Base-by-base conservation (phyloP, 768 basidiomycete species). In the Gelatoporia subvermispora region DNA sequence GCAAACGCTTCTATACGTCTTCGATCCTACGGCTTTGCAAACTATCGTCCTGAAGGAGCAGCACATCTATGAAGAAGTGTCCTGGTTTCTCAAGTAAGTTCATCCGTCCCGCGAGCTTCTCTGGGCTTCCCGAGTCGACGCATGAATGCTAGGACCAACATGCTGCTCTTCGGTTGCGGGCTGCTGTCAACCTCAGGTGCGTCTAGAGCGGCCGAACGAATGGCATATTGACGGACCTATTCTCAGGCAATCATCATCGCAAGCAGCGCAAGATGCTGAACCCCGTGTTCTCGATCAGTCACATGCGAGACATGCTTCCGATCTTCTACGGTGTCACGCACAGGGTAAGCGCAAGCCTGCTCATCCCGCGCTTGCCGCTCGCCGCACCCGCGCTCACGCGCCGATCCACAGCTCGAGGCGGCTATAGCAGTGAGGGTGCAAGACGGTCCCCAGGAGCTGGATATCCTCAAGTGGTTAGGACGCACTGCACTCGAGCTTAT, bases 91-190 rank as follows among this genome's bases (percentile, higher is more conserved):
- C 4, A 24, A 22, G 56, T 55, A 47, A 15, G 53, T 25, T 3
- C 50, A n/a, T n/a, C 51, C 22, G 15, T 47, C 18, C 1, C n/a
- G n/a, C n/a, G n/a, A n/a, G n/a, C 31, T 8, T 13, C 4, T 25
- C 40, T 28, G 21, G 44, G 13, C 46, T 13, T 23, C 42, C 20
- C n/a, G n/a, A n/a, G n/a, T n/a, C n/a, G n/a, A n/a, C n/a, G n/a
- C 25, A 39, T 45, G 20, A 9, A 11, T 5, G 13, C 35, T 18
- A 39, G 45, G 23, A 35, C 37, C 10, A 71, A 68, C 51, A 57
- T 3, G 4, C 71, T 35, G 67, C 75, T 43, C 74, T 35, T 79
- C 54, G 77, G 77, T 0, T 70, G 72, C 1, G 76, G 76, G 1
- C 53, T 78, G 24, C 69, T 78, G 8, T 50, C 62, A 3, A 58